Evolutionary conservation across 2,329 filamentous ascomycete species (phyloP).

Genomic region (Penicillium sp.): DNA sequence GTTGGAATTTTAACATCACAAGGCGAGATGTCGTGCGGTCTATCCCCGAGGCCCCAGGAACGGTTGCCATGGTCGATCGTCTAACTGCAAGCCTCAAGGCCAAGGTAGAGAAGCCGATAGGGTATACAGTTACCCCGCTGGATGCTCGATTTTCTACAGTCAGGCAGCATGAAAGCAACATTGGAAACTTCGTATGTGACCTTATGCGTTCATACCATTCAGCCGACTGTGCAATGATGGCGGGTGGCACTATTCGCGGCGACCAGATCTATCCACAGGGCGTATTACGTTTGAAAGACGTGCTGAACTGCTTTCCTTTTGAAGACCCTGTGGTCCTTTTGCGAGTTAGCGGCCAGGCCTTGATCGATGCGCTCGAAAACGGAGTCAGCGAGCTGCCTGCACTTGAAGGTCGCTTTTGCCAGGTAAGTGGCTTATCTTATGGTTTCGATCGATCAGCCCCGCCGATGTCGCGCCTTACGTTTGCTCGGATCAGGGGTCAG

Average conservation of each 20-base stretch:
- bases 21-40: constrained; percentile 71
- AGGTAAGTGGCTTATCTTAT: constrained; percentile 81
- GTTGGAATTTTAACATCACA: constrained; percentile 78
- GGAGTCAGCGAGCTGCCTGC: constrained; percentile 78
- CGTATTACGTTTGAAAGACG: constrained; percentile 36
- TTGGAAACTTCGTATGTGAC: constrained; percentile 90
- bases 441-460: constrained; percentile 67
- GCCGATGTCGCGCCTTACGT: constrained; percentile 63
- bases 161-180: constrained; percentile 73
- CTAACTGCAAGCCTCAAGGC: constrained; percentile 72
- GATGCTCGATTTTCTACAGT: constrained; percentile 87
- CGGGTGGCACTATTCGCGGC: constrained; percentile 79
- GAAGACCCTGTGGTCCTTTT: constrained; percentile 86
- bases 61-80: constrained; percentile 63
- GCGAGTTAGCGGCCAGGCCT: constrained; percentile 67
- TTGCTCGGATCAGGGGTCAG: constrained; percentile 60
- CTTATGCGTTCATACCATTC: constrained; percentile 82
- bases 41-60: constrained; percentile 64
- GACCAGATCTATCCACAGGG: constrained; percentile 88
- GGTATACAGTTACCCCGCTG: constrained; percentile 78
- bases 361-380: constrained; percentile 82
- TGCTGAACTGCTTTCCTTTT: constrained; percentile 72
- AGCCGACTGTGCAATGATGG: constrained; percentile 82
- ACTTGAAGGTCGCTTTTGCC: constrained; percentile 79
- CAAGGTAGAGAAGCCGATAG: constrained; percentile 78